Evolutionary conservation across 176 grass and related monocot genomes (phyloP), one percentile per base, ranked within the genome.

Genomic region (Juncus effusus): DNA sequence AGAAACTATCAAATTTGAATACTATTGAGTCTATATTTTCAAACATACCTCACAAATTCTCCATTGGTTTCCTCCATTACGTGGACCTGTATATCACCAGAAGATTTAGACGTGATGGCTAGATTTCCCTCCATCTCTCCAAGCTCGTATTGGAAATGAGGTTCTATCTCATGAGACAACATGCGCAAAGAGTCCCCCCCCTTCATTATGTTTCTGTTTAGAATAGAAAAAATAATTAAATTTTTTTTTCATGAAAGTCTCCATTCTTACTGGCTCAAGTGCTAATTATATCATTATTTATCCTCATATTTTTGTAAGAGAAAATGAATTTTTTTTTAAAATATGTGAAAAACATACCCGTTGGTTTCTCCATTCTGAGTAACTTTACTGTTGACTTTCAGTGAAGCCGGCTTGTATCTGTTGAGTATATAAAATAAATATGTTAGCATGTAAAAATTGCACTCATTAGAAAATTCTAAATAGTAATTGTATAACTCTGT

Each of bases 111-210:
- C 0, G 74, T 77, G 13, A 73, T 71, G 62, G 40, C 8, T 56
- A 86, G 63, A 13, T 10, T 51, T 4, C 74, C 75, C 3, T 81
- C 72, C 80, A 86, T 84, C 75, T 86, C 86, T 1, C 90, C 83
- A 7, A 95, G 72, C 78, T 95, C 90, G 77, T 77, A 95, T 12
- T 12, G 79, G 80, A 60, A 42, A 36, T 6, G 11, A 5, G 11
- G 7, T 2, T 42, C 3, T 41, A 64, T 37, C 4, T 55, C 51
- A 12, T 2, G 6, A 53, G 5, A 3, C 65, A 94, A 36, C 11
- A 56, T 44, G 3, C 72, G n/a, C 0, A 14, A 2, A 53, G 4
- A 3, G 53, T 55, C 65, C 0, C 49, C 10, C 10, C 49, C 10
- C 10, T 62, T 49, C 4, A 82, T 82, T 6, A 80, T 44, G 53